Conservation (phyloP, 2,329 filamentous ascomycete genomes). For the Graphium sp. region DNA sequence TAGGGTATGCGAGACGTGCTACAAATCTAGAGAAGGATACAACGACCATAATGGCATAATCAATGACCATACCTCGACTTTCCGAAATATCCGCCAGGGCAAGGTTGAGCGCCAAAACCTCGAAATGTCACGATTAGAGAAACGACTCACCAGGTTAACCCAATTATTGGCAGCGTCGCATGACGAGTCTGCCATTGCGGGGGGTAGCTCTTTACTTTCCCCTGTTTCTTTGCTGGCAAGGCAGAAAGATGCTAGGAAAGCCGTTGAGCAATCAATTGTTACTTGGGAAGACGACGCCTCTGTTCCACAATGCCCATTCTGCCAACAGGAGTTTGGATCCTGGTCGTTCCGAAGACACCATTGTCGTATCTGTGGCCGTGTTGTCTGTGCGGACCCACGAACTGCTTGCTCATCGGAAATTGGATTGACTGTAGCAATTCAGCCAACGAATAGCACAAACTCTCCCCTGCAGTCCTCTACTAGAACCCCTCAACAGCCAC, state of each 20-base stretch:
- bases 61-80: slow-evolving; percentile 56
- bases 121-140: slow-evolving; percentile 80
- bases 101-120: slow-evolving; percentile 72
- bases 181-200: slow-evolving; percentile 36
- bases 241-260: slow-evolving; percentile 60
- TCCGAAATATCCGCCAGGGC: slow-evolving; percentile 54
- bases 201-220: slow-evolving; percentile 36
- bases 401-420: slow-evolving; percentile 79
- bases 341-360: slow-evolving; percentile 92
- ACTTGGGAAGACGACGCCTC: slow-evolving; percentile 85
- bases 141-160: slow-evolving; percentile 78
- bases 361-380: slow-evolving; percentile 80
- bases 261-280: slow-evolving; percentile 80
- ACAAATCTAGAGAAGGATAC: slow-evolving; percentile 89
- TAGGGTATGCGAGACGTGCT: slow-evolving; percentile 95
- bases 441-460: slow-evolving; percentile 12
- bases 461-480: too few species aligned
- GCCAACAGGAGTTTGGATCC: slow-evolving; percentile 84
- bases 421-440: slow-evolving; percentile 55
- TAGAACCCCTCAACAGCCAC: slow-evolving; percentile 9
- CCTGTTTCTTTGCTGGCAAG: slow-evolving; percentile 45
- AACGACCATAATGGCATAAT: slow-evolving; percentile 67
- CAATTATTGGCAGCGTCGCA: slow-evolving; percentile 64
- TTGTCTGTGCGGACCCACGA: slow-evolving; percentile 76
- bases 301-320: slow-evolving; percentile 76